Conservation (phyloP, 2,329 filamentous ascomycete genomes). For the Thelonectria discophora region DNA sequence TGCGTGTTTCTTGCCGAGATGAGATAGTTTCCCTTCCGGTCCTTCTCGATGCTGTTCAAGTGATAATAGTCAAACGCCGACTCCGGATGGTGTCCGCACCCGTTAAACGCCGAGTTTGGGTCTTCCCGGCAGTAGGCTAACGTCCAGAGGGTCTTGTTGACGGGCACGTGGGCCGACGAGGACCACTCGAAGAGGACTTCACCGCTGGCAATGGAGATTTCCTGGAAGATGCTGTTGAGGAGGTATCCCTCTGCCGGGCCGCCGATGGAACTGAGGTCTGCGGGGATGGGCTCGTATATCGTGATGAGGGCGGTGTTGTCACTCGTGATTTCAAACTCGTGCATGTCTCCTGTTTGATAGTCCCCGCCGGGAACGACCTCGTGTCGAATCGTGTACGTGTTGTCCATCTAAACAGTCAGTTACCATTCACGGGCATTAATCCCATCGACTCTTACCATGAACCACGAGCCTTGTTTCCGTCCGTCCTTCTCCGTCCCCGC, state of each 20-base stretch:
- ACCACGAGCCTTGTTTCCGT: conserved; percentile 13
- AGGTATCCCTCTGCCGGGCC: conserved; percentile 4
- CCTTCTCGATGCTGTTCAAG: conserved; percentile 8
- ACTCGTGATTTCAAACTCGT: conserved; percentile 4
- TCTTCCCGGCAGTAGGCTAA: not conserved
- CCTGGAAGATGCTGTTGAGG: conserved; percentile 11
- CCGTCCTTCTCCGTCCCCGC: not conserved
- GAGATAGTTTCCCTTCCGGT: not conserved
- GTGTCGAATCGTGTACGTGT: conserved; percentile 2
- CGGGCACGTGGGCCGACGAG: not conserved
- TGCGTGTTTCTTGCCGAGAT: not conserved
- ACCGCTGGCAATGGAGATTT: not conserved
- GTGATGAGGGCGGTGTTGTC: conserved; percentile 11
- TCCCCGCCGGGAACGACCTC: conserved; percentile 1
- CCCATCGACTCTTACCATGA: conserved; percentile 6
- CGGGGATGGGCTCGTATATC: not conserved
- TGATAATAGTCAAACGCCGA: conserved; percentile 10
- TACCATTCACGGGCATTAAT: not conserved
- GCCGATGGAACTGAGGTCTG: conserved; percentile 3
- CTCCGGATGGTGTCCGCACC: not conserved
- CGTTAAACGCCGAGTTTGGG: conserved; percentile 3
- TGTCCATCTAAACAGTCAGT: conserved; percentile 8
- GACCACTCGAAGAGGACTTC: conserved; percentile 11
- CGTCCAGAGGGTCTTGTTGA: not conserved
- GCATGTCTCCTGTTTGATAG: conserved; percentile 4